Evolutionary conservation across 495 filamentous ascomycete species (phyloP), one percentile per base, ranked within the genome.

Genomic region (Penicillium steckii): DNA sequence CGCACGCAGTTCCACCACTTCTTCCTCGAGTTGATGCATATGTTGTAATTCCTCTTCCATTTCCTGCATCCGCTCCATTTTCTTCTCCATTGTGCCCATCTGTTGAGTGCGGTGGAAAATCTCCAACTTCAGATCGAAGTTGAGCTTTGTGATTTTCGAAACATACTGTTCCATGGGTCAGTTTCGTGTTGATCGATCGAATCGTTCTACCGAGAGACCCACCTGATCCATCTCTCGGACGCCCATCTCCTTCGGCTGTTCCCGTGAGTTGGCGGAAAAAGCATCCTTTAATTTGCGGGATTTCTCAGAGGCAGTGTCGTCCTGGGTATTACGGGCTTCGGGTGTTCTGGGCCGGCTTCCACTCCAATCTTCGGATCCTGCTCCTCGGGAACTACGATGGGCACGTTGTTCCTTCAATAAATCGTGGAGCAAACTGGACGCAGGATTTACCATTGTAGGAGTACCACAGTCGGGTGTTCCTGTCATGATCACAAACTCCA

Each of bases 61-160:
- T 51, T 87, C 83, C 25, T 87, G 72, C 38, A 90, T 80, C 43
- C 85, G 85, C 8, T 81, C 84, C 23, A 83, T 65, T 57, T 86
- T 90, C 44, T 85, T 80, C 65, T 91, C 86, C 47, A 91, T 46
- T n/a, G 75, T 71, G 13, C 77, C 69, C 54, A 89, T 76, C 26
- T 89, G 82, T 43, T 86, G 75, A 9, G 74, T 66, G 15, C 86
- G 79, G 56, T 96, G 88, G 59, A 82, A 88, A 1, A 96, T 75
- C 53, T 93, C 88, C 42, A 96, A 74, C 67, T 95, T 95, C 50
- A 97, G 75, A 61, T 92, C 88, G 61, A 95, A 97, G 59, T 95
- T 94, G 61, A 93, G 82, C 60, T 95, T 95, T 61, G 86, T 85
- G 40, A 95, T 71, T 42, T 81, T 88, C 2, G 78, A 82, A 43